Conservation (phyloP, 805 yeast genomes). For the Kockiozyma suomiensis region DNA sequence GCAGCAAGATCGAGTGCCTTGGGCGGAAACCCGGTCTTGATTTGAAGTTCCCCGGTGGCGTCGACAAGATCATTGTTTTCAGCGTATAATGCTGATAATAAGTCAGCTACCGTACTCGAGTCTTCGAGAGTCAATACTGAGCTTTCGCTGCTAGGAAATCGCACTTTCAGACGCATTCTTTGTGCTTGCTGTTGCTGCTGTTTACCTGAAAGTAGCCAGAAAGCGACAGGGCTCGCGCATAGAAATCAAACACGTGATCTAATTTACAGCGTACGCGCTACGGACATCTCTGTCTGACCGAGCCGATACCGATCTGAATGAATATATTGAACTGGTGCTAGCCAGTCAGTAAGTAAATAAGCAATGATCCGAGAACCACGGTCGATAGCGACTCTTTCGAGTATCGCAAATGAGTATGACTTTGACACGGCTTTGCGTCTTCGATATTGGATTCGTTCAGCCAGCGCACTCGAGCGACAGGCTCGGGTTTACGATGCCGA, state of each 20-base stretch:
- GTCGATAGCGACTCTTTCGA: constrained; percentile 19
- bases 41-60: constrained; percentile 3
- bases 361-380: too few species aligned
- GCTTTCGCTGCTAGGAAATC: constrained; percentile 36
- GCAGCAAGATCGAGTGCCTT: constrained; percentile 45
- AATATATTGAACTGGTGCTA: too few species aligned
- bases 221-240: neutral
- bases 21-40: constrained; percentile 65
- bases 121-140: constrained; percentile 46
- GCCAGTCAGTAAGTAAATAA: too few species aligned
- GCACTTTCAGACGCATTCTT: constrained; percentile 48
- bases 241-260: too few species aligned
- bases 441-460: constrained; percentile 59
- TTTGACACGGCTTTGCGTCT: constrained; percentile 56
- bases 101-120: constrained; percentile 44
- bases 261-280: too few species aligned
- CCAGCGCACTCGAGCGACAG: constrained; percentile 52
- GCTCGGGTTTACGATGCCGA: constrained; percentile 51
- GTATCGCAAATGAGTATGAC: constrained; percentile 53
- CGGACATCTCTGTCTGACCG: too few species aligned
- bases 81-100: constrained; percentile 36
- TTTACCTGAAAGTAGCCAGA: neutral
- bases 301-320: too few species aligned
- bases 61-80: constrained; percentile 38
- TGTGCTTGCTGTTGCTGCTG: neutral